These are phyloP conservation scores for Neolentinus lepideus DNA, from an alignment of 1,284 basidiomycete genomes.

Conservation along the genomic window DNA sequence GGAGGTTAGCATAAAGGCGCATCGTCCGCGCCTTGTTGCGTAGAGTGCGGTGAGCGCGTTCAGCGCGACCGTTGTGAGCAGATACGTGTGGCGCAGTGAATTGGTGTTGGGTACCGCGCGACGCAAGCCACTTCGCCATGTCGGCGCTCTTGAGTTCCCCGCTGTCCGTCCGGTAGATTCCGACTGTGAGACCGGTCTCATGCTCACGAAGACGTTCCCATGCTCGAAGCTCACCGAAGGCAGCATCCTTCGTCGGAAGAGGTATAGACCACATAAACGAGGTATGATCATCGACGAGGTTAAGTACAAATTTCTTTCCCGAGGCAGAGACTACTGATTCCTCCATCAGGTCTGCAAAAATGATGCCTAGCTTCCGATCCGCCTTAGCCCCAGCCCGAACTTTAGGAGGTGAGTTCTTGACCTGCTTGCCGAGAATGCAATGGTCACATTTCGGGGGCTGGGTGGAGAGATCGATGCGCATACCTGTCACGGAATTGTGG, in stretches of 20 bases:
- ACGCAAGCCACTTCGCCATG: neutral
- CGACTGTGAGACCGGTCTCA: neutral
- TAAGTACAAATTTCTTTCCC: slow-evolving; percentile 6
- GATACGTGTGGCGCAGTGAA: slow-evolving; percentile 22
- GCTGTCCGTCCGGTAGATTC: neutral
- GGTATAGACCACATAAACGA: slow-evolving; percentile 5
- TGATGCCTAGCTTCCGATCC: slow-evolving; percentile 1
- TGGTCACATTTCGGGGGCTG: slow-evolving; percentile 8
- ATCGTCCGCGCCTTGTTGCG: slow-evolving; percentile 17
- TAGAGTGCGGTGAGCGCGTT: slow-evolving; percentile 20
- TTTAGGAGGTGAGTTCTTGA: slow-evolving; percentile 7
- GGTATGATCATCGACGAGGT: slow-evolving; percentile 8
- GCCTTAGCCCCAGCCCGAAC: slow-evolving; percentile 6
- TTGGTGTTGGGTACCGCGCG: slow-evolving; percentile 4
- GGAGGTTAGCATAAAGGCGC: slow-evolving; percentile 13
- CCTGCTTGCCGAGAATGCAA: slow-evolving; percentile 9
- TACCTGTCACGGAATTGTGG: slow-evolving; percentile 4
- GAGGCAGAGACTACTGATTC: slow-evolving; percentile 2
- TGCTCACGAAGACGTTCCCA: neutral
- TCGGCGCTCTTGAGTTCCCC: slow-evolving; percentile 1
- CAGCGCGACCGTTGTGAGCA: slow-evolving; percentile 19
- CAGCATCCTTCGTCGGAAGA: neutral
- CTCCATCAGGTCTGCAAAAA: slow-evolving; percentile 6
- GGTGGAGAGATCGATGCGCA: slow-evolving; percentile 7
- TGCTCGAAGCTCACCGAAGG: neutral